A percentile compares a stretch with the other conserved stretches of the same genome.
phyloP scores from a whole-genome alignment of 2,329 filamentous ascomycete species.

The Sporothrix sp. region DNA sequence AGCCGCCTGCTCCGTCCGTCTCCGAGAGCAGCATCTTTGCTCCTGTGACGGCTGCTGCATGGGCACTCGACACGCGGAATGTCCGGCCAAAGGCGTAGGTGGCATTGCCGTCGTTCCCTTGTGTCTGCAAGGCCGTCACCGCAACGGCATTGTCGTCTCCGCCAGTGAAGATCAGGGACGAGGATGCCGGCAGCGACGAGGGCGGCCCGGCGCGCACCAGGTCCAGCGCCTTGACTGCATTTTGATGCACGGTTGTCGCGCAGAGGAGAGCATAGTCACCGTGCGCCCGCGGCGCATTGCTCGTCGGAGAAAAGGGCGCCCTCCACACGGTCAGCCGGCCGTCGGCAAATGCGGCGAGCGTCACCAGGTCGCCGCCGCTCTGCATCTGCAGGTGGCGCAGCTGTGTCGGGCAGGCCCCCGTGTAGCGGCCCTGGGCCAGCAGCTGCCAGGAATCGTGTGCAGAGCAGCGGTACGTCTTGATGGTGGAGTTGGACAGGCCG shows the following conservation, averaged over 20 bases:
- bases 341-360: slow-evolving; percentile 71
- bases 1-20: slow-evolving; percentile 15
- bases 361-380: slow-evolving; percentile 22
- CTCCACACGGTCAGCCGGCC: slow-evolving; percentile 60
- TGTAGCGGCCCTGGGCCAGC: slow-evolving; percentile 50
- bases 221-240: slow-evolving; percentile 60
- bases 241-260: slow-evolving; percentile 51
- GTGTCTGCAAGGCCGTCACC: slow-evolving; percentile 34
- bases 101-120: background rate
- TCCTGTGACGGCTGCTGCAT: slow-evolving; percentile 63
- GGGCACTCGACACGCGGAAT: slow-evolving; percentile 43
- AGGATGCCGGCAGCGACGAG: background rate
- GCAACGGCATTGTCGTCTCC: slow-evolving; percentile 83
- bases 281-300: too few species aligned
- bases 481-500: slow-evolving; percentile 73
- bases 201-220: slow-evolving; percentile 19
- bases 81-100: slow-evolving; percentile 19
- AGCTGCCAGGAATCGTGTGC: slow-evolving; percentile 32
- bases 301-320: too few species aligned
- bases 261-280: slow-evolving; percentile 17
- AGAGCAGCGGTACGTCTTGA: slow-evolving; percentile 51
- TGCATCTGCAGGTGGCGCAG: slow-evolving; percentile 32
- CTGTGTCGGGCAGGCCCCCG: slow-evolving; percentile 67
- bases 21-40: slow-evolving; percentile 29
- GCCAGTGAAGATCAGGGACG: slow-evolving; percentile 55